phyloP scores from a whole-genome alignment of 768 basidiomycete species.

The Inosperma sp. region DNA sequence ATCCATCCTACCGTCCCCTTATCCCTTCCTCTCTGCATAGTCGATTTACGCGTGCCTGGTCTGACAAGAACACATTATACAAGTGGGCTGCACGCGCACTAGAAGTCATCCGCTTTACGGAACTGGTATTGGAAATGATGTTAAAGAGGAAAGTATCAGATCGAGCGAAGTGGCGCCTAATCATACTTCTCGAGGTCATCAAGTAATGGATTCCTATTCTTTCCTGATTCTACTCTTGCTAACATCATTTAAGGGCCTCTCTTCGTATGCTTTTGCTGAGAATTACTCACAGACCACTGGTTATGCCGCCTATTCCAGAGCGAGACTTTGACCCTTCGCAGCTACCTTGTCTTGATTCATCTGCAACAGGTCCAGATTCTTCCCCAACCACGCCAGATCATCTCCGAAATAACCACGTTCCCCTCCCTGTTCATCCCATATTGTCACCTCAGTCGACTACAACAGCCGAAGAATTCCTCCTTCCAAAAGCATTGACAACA shows the following conservation, averaged over 20 bases:
- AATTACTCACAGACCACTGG: slow-evolving; percentile 70
- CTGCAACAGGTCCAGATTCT: slow-evolving; percentile 55
- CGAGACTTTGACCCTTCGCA: slow-evolving; percentile 79
- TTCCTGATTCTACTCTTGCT: slow-evolving; percentile 2
- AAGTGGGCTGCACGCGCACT: slow-evolving; percentile 74
- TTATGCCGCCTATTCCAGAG: slow-evolving; percentile 79
- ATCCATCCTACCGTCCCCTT: slow-evolving; percentile 69
- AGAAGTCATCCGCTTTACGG: slow-evolving; percentile 72
- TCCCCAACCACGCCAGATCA: slow-evolving; percentile 70
- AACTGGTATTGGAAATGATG: slow-evolving; percentile 89
- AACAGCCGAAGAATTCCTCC: slow-evolving; percentile 72
- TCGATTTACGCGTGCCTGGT: slow-evolving; percentile 88
- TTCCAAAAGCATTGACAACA: slow-evolving; percentile 76
- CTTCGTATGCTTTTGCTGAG: slow-evolving; percentile 71
- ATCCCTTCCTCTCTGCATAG: slow-evolving; percentile 75
- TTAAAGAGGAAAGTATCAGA: slow-evolving; percentile 65
- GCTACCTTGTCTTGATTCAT: slow-evolving; percentile 57
- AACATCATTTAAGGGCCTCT: slow-evolving; percentile 47
- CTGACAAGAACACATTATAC: slow-evolving; percentile 62
- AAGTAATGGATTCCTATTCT: slow-evolving; percentile 58
- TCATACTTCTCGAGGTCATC: slow-evolving; percentile 72
- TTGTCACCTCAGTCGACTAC: slow-evolving; percentile 52
- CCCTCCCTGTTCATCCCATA: slow-evolving; percentile 60
- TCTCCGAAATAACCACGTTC: slow-evolving; percentile 70
- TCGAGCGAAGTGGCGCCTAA: slow-evolving; percentile 66